Base-by-base conservation (phyloP, 371 early-diverging fungal genomes). In the Thermomucor indicae-seudaticae region DNA sequence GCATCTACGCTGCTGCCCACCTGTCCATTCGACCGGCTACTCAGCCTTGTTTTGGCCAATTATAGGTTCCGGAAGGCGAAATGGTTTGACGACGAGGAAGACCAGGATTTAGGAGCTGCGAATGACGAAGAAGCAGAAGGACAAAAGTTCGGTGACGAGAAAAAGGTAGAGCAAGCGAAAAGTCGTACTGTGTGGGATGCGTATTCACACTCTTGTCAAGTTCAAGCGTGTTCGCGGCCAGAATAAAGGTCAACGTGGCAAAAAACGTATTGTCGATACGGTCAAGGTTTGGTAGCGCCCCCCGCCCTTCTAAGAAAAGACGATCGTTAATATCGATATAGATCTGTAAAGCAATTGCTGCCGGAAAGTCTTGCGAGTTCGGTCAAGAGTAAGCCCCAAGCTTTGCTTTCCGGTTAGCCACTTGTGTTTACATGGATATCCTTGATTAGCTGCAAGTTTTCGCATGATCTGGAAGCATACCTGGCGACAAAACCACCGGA, bases 401-500 rank as follows among this genome's bases (percentile, higher is more conserved):
- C 32, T 28, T 19, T 31, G 16, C 32, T 46, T 34, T 17, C 32
- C 32, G 14, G 17, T 10, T 8, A 31, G n/a, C n/a, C n/a, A n/a
- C n/a, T n/a, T n/a, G n/a, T n/a, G n/a, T n/a, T n/a, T n/a, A n/a
- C n/a, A n/a, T n/a, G n/a, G n/a, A 37, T 16, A 11, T 5, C 10
- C 10, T 5, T 37, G 11, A n/a, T 38, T 57, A 78, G 79, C 6
- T 89, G 90, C 64, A 74, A 68, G 51, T 82, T 70, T 37, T 78
- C 74, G 51, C 91, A 91, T 63, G 84, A 89, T 51, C 44, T 86
- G 5, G 68, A 74, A 14, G 77, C 51, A 14, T 91, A 82, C 48
- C 42, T 91, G 51, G 70, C 60, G 0, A 53, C 58, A 6, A 86
- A 85, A 43, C 88, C 71, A 3, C 75, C 81, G 6, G 96, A 97